Evolutionary conservation across 2,329 filamentous ascomycete species (phyloP), one percentile per base, ranked within the genome.

Genomic region (Diplocarpon mali): DNA sequence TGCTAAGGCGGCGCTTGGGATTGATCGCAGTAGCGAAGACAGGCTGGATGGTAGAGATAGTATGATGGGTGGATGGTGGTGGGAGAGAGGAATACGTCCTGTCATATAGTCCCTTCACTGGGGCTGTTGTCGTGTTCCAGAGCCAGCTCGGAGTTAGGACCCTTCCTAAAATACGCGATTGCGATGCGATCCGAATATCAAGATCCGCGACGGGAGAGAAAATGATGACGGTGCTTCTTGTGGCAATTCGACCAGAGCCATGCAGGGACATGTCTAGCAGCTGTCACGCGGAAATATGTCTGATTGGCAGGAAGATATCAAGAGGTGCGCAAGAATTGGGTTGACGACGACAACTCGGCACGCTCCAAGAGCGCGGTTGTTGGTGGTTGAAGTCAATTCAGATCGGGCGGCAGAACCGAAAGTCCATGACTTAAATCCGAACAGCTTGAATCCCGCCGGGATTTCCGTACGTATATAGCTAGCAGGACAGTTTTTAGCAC

Each of bases 11-110:
- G 58, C 54, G n/a, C 40, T 42, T 14, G 57, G 45, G 27, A 56
- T 31, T 49, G 55, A 55, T 57, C 59, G 58, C 58, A 60, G 41
- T 34, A 60, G 57, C 58, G 57, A 59, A 42, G 60, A 59, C 45
- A 62, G 53, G 29, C 47, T 52, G 27, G 53, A 46, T 45, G 57
- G 47, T 51, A 53, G 51, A 52, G 55, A 53, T 64, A 68, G 62
- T 42, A 58, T 65, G 29, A 13, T 30, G 29, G n/a, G 20, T 24
- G 60, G 59, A 53, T 39, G 46, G 48, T 41, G 35, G 30, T 34
- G 30, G 20, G 28, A 40, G 57, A 53, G 55, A 58, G 48, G 49
- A 46, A 50, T 15, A 24, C 12, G 46, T 45, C 51, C 58, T 50
- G 55, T 56, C 55, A 42, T 43, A 35, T 36, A 44, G 30, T 41